Evolutionary conservation across 257 asterid species (phyloP), one percentile per base, ranked within the genome.

Genomic region (Primulina eburnea): DNA sequence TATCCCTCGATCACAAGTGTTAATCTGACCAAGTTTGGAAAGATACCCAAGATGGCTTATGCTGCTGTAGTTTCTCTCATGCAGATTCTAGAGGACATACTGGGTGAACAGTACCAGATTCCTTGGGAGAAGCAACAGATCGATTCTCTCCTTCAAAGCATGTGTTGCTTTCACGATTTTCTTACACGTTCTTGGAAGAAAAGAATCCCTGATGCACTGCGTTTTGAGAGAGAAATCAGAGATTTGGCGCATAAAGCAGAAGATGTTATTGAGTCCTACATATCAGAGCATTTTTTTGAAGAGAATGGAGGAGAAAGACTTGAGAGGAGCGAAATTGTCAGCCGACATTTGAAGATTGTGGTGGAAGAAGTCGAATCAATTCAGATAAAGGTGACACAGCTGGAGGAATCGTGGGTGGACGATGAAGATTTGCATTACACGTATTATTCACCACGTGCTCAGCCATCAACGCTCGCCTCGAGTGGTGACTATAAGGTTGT

Each of bases 61-160:
- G 71, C 70, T 33, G 59, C 66, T 62, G 32, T 62, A 6, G 62
- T 47, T 10, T 74, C 74, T 33, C 61, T 74, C 50, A n/a, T 68
- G 55, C 50, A 68, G 0, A 74, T 70, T 0, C 53, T 74, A 1
- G 66, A 75, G 33, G 26, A 47, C 4, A 21, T 60, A 8, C 20
- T 33, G 33, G 26, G 34, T 12, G 53, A 47, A 2, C 28, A 34
- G 38, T 34, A 34, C 38, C 47, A 38, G 28, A 69, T 62, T 55
- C 55, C 17, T 62, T 24, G 26, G 8, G 0, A 7, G 17, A 62
- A 60, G 28, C 52, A 62, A 18, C 21, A 62, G 29, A n/a, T 26
- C 24, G 53, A 53, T 7, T 28, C 35, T 11, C 72, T 38, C 8
- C 29, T 38, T 12, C 24, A 12, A 52, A 68, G 52, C 53, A 60